phyloP scores from a whole-genome alignment of 1,284 basidiomycete species.

The Retiboletus flavoniger region DNA sequence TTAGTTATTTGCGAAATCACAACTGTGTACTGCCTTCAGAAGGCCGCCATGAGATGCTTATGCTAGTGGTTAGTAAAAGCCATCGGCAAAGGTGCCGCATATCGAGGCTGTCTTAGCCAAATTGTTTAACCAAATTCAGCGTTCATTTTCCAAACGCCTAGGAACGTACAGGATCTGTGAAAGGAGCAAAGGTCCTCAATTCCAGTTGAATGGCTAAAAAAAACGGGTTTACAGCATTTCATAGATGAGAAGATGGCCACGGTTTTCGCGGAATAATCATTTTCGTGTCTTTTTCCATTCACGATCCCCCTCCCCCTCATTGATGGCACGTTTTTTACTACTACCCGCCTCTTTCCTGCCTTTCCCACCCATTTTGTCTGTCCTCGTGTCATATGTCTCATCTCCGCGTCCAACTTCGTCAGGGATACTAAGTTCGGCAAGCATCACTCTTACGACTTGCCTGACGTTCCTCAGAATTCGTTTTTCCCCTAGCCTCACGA shows the following conservation, averaged over 20 bases:
- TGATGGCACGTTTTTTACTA: conserved; percentile 19
- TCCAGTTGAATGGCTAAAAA: background rate
- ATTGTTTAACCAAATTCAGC: background rate
- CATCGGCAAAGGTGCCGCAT: background rate
- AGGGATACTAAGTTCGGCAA: conserved; percentile 6
- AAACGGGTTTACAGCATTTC: background rate
- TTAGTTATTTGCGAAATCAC: background rate
- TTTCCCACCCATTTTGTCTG: background rate
- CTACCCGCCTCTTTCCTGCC: background rate
- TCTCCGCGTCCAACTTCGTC: background rate
- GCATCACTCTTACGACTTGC: conserved; percentile 25
- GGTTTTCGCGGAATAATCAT: background rate
- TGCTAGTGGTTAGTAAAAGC: background rate
- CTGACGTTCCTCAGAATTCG: conserved; percentile 53
- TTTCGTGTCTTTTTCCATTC: conserved; percentile 26
- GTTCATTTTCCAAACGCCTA: background rate
- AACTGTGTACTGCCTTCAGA: background rate
- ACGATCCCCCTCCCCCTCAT: conserved; percentile 1
- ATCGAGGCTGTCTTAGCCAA: background rate
- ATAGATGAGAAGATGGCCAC: background rate
- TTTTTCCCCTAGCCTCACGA: conserved; percentile 83
- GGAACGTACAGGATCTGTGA: background rate
- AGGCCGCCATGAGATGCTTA: background rate
- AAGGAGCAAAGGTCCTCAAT: background rate
- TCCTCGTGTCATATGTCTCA: conserved; percentile 1